Percentiles rank a stretch among this genome's conserved stretches.
These are phyloP conservation scores for Pythium insidiosum DNA, from an alignment of 352 stramenopile species.

Conservation along the genomic window DNA sequence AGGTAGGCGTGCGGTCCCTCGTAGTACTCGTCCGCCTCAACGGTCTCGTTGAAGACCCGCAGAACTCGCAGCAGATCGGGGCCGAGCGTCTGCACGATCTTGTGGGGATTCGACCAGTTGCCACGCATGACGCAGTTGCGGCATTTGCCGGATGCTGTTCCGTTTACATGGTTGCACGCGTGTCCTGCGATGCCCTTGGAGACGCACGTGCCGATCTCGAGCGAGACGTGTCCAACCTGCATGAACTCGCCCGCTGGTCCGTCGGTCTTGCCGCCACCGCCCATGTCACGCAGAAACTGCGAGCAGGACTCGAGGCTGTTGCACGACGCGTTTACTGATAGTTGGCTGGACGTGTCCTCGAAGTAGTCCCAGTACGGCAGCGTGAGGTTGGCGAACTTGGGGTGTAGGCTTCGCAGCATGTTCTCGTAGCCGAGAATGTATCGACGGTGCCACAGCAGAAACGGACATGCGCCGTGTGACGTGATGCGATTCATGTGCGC, in stretches of 20 bases:
- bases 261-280: conserved; percentile 7
- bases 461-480: conserved; percentile 15
- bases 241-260: background rate
- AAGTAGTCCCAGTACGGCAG: conserved; percentile 19
- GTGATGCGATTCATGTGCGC: conserved; percentile 4
- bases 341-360: conserved; percentile 13
- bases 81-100: conserved; percentile 8
- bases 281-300: conserved; percentile 13
- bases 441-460: conserved; percentile 17
- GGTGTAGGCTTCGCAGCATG: conserved; percentile 17
- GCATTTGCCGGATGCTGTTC: conserved; percentile 5
- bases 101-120: conserved; percentile 7
- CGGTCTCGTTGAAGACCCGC: conserved; percentile 7
- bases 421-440: conserved; percentile 21
- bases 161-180: conserved; percentile 11
- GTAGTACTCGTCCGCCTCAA: background rate
- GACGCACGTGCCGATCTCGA: conserved; percentile 9
- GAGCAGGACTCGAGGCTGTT: conserved; percentile 15
- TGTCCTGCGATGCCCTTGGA: conserved; percentile 12
- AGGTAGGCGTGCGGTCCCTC: conserved; percentile 2
- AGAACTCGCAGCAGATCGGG: conserved; percentile 9
- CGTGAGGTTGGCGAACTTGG: conserved; percentile 13
- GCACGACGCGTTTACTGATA: conserved; percentile 3
- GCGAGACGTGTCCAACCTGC: conserved; percentile 3
- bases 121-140: conserved; percentile 12